Percentiles rank a stretch among this genome's conserved stretches.
phyloP scores from a whole-genome alignment of 306 rosid species.

The Dalbergia oliveri region DNA sequence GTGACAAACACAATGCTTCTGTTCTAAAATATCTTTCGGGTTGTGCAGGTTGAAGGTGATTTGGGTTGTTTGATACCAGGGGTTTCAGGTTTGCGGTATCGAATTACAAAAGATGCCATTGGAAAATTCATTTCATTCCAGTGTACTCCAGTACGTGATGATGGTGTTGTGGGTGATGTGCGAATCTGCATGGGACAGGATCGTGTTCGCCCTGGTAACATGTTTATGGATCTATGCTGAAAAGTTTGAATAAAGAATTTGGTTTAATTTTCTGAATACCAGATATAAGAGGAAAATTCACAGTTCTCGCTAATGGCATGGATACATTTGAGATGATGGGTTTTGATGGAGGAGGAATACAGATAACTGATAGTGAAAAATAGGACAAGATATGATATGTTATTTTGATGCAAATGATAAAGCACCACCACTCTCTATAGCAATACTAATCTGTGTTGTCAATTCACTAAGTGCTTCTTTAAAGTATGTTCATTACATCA shows the following conservation, averaged over 20 bases:
- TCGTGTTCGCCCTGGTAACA: constrained; percentile 85
- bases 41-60: constrained; percentile 79
- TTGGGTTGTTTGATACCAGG: constrained; percentile 69
- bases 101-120: constrained; percentile 71
- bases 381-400: too few species aligned
- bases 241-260: neutral
- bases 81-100: constrained; percentile 87
- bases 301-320: neutral
- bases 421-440: too few species aligned
- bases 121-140: constrained; percentile 90
- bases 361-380: neutral
- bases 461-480: too few species aligned
- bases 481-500: too few species aligned
- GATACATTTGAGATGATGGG: neutral
- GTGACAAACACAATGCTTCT: too few species aligned
- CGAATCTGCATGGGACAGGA: constrained; percentile 86
- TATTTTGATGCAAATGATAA: too few species aligned
- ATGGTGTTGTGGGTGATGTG: constrained; percentile 80
- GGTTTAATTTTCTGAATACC: neutral
- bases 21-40: constrained; percentile 24
- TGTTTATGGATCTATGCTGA: constrained; percentile 37
- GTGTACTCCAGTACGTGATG: constrained; percentile 96
- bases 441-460: too few species aligned
- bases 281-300: neutral
- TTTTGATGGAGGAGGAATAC: neutral